phyloP scores from a whole-genome alignment of 176 grass and related monocot genomes.

The Triticum monococcum region DNA sequence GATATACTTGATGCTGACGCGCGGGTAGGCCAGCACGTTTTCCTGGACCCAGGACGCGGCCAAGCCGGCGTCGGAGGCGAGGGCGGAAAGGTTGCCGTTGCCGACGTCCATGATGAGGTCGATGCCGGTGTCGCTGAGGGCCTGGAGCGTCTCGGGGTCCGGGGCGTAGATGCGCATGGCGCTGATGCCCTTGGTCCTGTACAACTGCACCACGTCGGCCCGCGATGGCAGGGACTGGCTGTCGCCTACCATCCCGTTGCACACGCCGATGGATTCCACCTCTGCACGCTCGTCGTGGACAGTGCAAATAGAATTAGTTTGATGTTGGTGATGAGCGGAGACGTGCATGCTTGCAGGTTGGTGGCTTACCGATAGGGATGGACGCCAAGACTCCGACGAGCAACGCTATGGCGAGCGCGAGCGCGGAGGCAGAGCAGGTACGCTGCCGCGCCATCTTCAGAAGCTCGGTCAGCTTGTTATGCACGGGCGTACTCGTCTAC shows the following conservation, averaged over 20 bases:
- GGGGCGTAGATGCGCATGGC: constrained; percentile 59
- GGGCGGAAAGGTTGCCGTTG: constrained; percentile 56
- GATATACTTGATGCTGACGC: constrained; percentile 73
- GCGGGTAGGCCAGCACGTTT: constrained; percentile 24
- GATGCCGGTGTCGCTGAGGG: constrained; percentile 51
- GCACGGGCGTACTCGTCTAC: neutral
- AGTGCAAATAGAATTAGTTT: too few species aligned
- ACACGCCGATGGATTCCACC: constrained; percentile 47
- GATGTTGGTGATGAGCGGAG: too few species aligned
- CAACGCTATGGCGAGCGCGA: constrained; percentile 22
- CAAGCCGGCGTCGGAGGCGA: constrained; percentile 40
- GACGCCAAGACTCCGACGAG: constrained; percentile 30
- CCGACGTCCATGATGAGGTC: constrained; percentile 63
- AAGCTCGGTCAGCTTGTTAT: neutral
- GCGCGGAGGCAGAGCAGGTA: neutral
- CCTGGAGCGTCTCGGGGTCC: constrained; percentile 51
- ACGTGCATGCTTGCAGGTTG: neutral
- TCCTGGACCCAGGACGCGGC: constrained; percentile 25
- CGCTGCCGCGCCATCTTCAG: constrained; percentile 16
- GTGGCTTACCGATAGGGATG: constrained; percentile 27
- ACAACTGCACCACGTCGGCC: constrained; percentile 68
- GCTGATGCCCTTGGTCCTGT: constrained; percentile 57
- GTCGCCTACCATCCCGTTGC: constrained; percentile 68
- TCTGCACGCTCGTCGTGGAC: neutral
- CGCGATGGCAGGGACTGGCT: constrained; percentile 55